Evolutionary conservation across 768 basidiomycete genomes (phyloP).

Genomic region (Xerocomus potaroensis): DNA sequence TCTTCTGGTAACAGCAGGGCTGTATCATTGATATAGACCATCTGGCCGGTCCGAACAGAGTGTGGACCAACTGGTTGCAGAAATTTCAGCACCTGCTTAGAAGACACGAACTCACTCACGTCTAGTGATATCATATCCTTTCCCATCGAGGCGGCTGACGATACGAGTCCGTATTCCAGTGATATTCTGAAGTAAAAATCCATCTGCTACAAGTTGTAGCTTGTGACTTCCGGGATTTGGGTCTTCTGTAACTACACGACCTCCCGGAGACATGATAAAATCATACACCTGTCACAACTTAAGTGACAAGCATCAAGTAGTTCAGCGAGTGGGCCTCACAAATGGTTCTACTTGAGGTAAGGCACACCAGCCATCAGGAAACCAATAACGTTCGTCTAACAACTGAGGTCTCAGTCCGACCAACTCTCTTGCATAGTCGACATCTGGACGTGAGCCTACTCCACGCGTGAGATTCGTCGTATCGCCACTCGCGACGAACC

Average conservation of each 20-base stretch:
- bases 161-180: slow-evolving; percentile 77
- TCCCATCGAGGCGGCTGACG: slow-evolving; percentile 74
- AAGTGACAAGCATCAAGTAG: neutral
- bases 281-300: slow-evolving; percentile 60
- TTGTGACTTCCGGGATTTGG: slow-evolving; percentile 64
- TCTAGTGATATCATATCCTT: slow-evolving; percentile 82
- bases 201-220: slow-evolving; percentile 56
- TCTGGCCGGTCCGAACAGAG: slow-evolving; percentile 72
- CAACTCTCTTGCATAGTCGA: slow-evolving; percentile 78
- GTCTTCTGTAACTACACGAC: slow-evolving; percentile 56
- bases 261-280: slow-evolving; percentile 68
- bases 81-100: slow-evolving; percentile 3
- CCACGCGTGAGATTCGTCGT: slow-evolving; percentile 55
- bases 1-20: slow-evolving; percentile 37
- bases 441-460: slow-evolving; percentile 67
- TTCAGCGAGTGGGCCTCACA: slow-evolving; percentile 40
- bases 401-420: slow-evolving; percentile 49
- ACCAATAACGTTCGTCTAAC: slow-evolving; percentile 57
- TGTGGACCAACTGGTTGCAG: slow-evolving; percentile 68
- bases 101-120: slow-evolving; percentile 42
- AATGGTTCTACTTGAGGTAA: slow-evolving; percentile 62
- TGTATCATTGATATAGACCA: slow-evolving; percentile 76
- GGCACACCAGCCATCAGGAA: slow-evolving; percentile 71
- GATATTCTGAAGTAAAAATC: slow-evolving; percentile 72
- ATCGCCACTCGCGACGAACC: slow-evolving; percentile 29